Evolutionary conservation across 2,329 filamentous ascomycete species (phyloP), one percentile per base, ranked within the genome.

Genomic region (Ophiognomonia clavigignenti-juglandacearum): DNA sequence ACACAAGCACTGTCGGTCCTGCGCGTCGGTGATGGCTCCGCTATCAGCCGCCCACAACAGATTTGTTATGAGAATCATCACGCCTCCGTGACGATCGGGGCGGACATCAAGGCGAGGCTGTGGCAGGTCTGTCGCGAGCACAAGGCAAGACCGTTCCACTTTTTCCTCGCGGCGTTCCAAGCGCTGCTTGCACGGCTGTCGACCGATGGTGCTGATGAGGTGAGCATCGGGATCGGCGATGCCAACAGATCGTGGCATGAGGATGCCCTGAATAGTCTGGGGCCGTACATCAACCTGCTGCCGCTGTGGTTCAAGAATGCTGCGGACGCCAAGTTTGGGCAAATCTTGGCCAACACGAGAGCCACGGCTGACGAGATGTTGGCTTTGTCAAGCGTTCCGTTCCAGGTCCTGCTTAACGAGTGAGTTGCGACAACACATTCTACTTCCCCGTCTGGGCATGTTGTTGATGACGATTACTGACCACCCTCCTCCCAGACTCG

Each of bases 181-280:
- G 55, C 59, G 0, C 43, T 74, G 8, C 58, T 75, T 0, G 59
- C 57, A 5, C 51, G 58, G 5, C 64, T 65, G 23, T 48, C 58
- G 0, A 4, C 20, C 22, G 9, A 11, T 13, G 62, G 63, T 10
- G 39, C 54, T 0, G 52, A 64, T 0, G 66, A 75, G 18, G n/a
- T 78, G 16, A 59, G 55, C 16, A 72, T 80, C 43, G 75, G 74
- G 4, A 61, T 77, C 7, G 65, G 65, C 0, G 73, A 78, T 54
- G 69, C 69, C 2, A 69, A 69, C 4, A 63, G 58, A 14, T 68
- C 66, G n/a, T n/a, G n/a, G n/a, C n/a, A n/a, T 0, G 67, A 73
- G 1, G 47, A 47, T 6, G 50, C 61, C 1, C 41, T 63, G 1
- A 43, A 53, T 0, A 73, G 58, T 4, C 54, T 78, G 2, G 77